A percentile compares a stretch with the other conserved stretches of the same genome.
Conservation (phyloP, 2,329 filamentous ascomycete genomes). For the Penicillium concentricum region DNA sequence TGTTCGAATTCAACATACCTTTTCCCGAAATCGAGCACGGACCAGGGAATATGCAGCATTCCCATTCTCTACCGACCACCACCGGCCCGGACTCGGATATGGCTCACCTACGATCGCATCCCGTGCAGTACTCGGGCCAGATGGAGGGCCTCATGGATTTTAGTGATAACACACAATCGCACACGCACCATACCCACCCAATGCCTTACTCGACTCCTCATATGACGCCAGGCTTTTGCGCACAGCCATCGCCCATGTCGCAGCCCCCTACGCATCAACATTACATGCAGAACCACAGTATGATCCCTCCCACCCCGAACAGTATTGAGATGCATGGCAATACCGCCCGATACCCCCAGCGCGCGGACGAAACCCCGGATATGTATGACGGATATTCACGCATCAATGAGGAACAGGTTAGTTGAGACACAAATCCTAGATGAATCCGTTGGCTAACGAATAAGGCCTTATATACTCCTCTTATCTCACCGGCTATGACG, state of each 20-base stretch:
- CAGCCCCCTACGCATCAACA: slow-evolving; percentile 25
- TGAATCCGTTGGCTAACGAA: neutral
- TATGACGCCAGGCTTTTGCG: slow-evolving; percentile 35
- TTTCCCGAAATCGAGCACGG: slow-evolving; percentile 45
- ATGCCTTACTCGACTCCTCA: slow-evolving; percentile 32
- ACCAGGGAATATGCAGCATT: slow-evolving; percentile 37
- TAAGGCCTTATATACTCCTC: slow-evolving; percentile 50
- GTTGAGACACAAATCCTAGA: slow-evolving; percentile 1
- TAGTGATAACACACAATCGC: slow-evolving; percentile 20
- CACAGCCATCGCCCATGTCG: slow-evolving; percentile 28
- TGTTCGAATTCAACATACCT: slow-evolving; percentile 50
- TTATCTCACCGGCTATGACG: slow-evolving; percentile 52
- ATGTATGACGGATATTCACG: slow-evolving; percentile 47
- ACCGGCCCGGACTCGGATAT: slow-evolving; percentile 28
- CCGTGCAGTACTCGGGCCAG: slow-evolving; percentile 28
- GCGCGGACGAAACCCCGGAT: slow-evolving; percentile 41
- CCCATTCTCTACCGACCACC: slow-evolving; percentile 33
- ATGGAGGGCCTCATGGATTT: slow-evolving; percentile 41
- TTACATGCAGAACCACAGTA: slow-evolving; percentile 33
- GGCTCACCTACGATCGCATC: slow-evolving; percentile 26
- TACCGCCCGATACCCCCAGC: slow-evolving; percentile 41
- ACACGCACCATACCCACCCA: slow-evolving; percentile 9
- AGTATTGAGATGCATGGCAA: slow-evolving; percentile 50
- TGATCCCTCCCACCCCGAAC: slow-evolving; percentile 50
- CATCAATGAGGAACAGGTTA: slow-evolving; percentile 46